Base-by-base conservation (phyloP, 176 grass and related monocot species). In the Elymus sibiricus region DNA sequence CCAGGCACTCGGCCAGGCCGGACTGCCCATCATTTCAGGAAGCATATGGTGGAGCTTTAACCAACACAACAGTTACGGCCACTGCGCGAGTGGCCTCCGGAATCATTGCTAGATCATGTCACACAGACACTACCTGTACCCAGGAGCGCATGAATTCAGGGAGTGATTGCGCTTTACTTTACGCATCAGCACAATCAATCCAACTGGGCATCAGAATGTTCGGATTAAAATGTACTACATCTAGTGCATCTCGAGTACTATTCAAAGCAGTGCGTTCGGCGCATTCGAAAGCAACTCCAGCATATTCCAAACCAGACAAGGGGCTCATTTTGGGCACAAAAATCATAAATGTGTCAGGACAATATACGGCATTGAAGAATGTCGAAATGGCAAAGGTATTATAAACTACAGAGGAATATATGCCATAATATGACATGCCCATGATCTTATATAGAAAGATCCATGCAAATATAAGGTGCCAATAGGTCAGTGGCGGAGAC, bases 31-130 rank as follows among this genome's bases (percentile, higher is more conserved):
- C 34, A 40, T 28, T 64, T 79, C 11, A 24, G 9, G 14, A 64
- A 26, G 55, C 55, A 61, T 4, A 16, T 25, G 22, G 32, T 78
- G 32, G 10, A 78, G 3, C 24, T 39, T 81, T 67, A 49, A 49
- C 65, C 64, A 79, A 28, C 47, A 79, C 74, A 35, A 79, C 74
- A 35, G 29, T 62, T 66, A 53, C 42, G 42, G 42, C 71, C 71
- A n/a, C 22, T 65, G 10, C 34, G 70, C 3, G 11, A 25, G 49
- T 34, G 79, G 79, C 17, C 63, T 46, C 58, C 28, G 4, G 8
- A 60, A 70, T 70, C 19, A n/a, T 29, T 74, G 70, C 24, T 12
- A 68, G 16, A 69, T 46, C 76, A 76, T 76, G 74, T 76, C 74
- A 27, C 47, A 53, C 17, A 51, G 5, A 51, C 46, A 44, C 49